phyloP scores from a whole-genome alignment of 345 rosid genomes.

The Dovyalis caffra region DNA sequence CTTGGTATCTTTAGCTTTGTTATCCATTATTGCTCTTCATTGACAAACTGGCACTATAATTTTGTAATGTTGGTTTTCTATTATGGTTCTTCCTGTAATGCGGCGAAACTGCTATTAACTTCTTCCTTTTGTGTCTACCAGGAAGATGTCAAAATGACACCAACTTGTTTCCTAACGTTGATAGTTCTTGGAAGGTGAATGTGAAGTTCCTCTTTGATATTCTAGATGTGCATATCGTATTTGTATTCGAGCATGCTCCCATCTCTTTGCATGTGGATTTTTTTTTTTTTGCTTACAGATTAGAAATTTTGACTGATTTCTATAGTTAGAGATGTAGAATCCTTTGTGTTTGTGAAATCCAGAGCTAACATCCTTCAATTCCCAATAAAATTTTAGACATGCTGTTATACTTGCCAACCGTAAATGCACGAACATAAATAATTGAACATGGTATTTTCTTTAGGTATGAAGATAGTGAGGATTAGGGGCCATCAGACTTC shows the following conservation, averaged over 20 bases:
- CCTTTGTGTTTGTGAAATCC: background rate
- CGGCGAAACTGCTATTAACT: constrained; percentile 20
- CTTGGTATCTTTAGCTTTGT: background rate
- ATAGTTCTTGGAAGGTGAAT: constrained; percentile 90
- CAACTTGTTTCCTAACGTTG: constrained; percentile 74
- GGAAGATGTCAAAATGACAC: constrained; percentile 64
- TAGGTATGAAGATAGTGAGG: background rate
- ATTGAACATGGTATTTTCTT: background rate
- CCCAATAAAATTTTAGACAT: background rate
- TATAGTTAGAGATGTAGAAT: background rate
- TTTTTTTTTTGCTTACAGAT: no score
- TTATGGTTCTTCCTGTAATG: constrained; percentile 7
- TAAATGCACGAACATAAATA: background rate
- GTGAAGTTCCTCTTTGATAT: background rate
- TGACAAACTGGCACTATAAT: background rate
- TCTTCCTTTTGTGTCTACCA: constrained; percentile 28
- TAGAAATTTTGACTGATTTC: background rate
- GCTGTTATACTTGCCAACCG: background rate
- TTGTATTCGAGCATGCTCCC: background rate
- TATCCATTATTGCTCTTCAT: background rate
- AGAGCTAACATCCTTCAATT: no score
- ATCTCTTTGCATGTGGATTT: background rate
- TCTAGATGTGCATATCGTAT: background rate
- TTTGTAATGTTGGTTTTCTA: background rate
- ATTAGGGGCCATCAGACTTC: background rate